Evolutionary conservation across 768 basidiomycete species (phyloP), one percentile per base, ranked within the genome.

Genomic region (Boletus vermiculosoides): DNA sequence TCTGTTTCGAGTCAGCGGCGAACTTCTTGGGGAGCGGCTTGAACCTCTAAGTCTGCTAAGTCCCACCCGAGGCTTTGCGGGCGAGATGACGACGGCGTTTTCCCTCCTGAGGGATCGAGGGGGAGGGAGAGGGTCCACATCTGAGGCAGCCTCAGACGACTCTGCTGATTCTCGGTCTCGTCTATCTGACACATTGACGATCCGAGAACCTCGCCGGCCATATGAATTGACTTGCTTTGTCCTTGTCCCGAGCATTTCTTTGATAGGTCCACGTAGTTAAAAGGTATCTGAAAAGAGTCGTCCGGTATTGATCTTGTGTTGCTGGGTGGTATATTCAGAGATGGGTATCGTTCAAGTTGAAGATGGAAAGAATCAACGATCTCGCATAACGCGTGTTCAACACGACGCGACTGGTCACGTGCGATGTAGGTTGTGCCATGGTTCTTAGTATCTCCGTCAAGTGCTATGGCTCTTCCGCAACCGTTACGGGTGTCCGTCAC

Each of bases 401-500:
- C 52, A 40, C 28, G 30, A 56, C 63, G 58, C 40, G 50, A 33
- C 50, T 33, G 54, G 61, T 66, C 69, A 65, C 65, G 69, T 70
- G 67, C 42, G 20, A 31, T 9, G 13, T 5, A 18, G 2, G 5
- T 44, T 47, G 8, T 2, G 4, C 25, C 9, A 9, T 33, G 11
- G 22, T 16, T 22, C 22, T 31, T 30, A 31, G n/a, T n/a, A n/a
- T 30, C n/a, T 22, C 47, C 16, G 28, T 28, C 16, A 23, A 33
- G 22, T 25, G 5, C n/a, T 18, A 53, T 96, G 94, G 84, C 94
- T 36, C 80, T 95, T 23, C 92, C 94, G 3, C 77, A 78, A 42
- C 75, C 83, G 5, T 77, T 96, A 18, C 81, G 87, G 55, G 76
- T 78, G 4, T 90, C 91, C 0, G 78, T 92, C 34, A 87, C 87